phyloP scores from a whole-genome alignment of 208 protist genomes.

The Novymonas esmeraldas region DNA sequence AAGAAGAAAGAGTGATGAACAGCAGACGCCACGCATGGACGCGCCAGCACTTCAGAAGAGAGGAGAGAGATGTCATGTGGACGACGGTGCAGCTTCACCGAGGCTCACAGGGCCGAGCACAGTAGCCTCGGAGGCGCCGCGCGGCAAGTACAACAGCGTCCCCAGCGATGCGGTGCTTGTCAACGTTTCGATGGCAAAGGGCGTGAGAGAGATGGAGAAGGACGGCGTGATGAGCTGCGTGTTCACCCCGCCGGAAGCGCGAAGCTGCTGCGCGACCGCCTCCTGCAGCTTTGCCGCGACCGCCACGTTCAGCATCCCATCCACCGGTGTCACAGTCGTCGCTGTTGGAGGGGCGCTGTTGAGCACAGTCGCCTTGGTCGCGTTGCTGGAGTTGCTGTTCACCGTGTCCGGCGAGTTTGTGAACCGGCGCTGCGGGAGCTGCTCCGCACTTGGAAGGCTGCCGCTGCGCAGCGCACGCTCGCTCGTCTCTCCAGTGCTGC shows the following conservation, averaged over 20 bases:
- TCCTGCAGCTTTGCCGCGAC: slow-evolving; percentile 13
- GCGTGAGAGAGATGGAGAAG: slow-evolving; percentile 24
- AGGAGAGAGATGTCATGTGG: neutral
- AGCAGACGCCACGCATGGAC: neutral
- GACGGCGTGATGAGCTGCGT: slow-evolving; percentile 14
- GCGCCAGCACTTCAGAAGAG: neutral
- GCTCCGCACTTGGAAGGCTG: neutral
- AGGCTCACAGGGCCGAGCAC: slow-evolving; percentile 22
- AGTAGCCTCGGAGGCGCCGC: slow-evolving; percentile 19
- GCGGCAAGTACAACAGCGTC: slow-evolving; percentile 31
- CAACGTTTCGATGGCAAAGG: slow-evolving; percentile 26
- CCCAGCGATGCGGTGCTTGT: slow-evolving; percentile 13
- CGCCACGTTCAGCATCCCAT: slow-evolving; percentile 1
- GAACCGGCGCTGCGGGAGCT: slow-evolving; percentile 6
- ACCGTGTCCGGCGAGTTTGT: slow-evolving; percentile 20
- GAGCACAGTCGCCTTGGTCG: neutral
- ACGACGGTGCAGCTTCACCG: neutral
- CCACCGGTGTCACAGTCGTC: neutral
- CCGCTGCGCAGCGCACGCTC: slow-evolving; percentile 5
- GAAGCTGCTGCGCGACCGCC: slow-evolving; percentile 12
- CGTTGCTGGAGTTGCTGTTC: slow-evolving; percentile 19
- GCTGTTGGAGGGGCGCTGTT: neutral
- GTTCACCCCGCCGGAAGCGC: neutral
- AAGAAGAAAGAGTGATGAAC: neutral
- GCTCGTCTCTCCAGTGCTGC: neutral